Base-by-base conservation (phyloP, 1,284 basidiomycete genomes). In the Polyporus tsugae region DNA sequence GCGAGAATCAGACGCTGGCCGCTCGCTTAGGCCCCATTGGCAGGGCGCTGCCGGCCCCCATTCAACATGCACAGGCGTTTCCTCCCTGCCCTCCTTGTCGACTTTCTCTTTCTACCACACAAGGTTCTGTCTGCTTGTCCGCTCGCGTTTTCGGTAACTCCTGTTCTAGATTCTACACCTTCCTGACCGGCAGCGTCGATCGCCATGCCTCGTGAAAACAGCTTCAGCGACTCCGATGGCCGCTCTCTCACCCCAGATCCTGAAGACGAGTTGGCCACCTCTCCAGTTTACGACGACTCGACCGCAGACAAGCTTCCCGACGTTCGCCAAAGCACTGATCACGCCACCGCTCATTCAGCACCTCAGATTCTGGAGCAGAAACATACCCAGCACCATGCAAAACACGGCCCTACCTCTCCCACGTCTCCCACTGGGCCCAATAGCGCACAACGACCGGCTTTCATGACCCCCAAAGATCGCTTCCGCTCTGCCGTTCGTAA, bases 241-340 rank as follows among this genome's bases (percentile, higher is more conserved):
- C 83, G 86, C 60, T 89, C 88, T 15, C 80, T 89, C 53, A 88
- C 88, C 2, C 86, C 87, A 17, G 87, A 89, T 73, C 78, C 85
- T 33, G 77, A 79, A 52, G 75, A 78, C 29, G 76, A 68, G 65
- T 70, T 73, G 39, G 74, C 70, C 55, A n/a, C 64, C n/a, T 71
- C 72, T 9, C 72, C 72, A 9, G 53, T 66, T 2, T 67, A 69
- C 62, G 71, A 69, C 19, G 65, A 39, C 25, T 59, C 69, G 6
- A 67, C 64, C 17, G 65, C 60, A 36, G 64, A 70, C 17, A 46
- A 46, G 9, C 49, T 63, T 4, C 64, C 61, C 17, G 41, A 15
- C 44, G 55, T 36, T 46, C 72, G 38, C 57, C 62, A 63, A 1
- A 33, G 52, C 11, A 17, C 62, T 2, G 65, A 65, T 6, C 53